Evolutionary conservation across 768 basidiomycete genomes (phyloP), one percentile per base, ranked within the genome.

Genomic region (Lactifluus pinguis): DNA sequence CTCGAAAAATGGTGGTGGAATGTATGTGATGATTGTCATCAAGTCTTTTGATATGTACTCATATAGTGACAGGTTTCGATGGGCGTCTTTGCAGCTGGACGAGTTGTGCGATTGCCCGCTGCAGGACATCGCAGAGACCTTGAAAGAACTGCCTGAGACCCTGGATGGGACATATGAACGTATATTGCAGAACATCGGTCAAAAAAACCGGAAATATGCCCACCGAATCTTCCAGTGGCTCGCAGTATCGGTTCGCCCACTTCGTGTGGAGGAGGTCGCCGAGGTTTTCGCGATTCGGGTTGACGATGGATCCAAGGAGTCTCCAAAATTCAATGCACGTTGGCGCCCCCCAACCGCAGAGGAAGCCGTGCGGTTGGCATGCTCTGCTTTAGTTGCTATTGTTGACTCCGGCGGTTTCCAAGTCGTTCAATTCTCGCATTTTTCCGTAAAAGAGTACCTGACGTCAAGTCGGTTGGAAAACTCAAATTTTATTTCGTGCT

Each of bases 281-380:
- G 44, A 45, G 44, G n/a, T 45, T 45, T 10, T 45, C 9, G 19
- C 44, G 1, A 15, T 42, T 15, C 14, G 17, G 7, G 8, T 10
- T 8, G 10, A 21, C 9, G 13, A 2, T 0, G 44, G 19, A 10
- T 4, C n/a, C 6, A 19, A 6, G 1, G 0, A 0, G n/a, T 10
- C 19, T 7, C 44, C 44, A 2, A 6, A 3, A 9, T 45, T 19
- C 44, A 19, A 45, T 13, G 44, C 44, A 10, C 5, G 6, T 21
- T 45, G 44, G 44, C 19, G 44, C 44, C 19, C n/a, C n/a, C 7
- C n/a, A 19, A 19, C 21, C 19, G 44, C 44, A 2, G 19, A 45
- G 44, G 44, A 45, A 19, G 44, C 19, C 8, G 44, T 45, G n/a
- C 44, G 21, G n/a, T 45, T n/a, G 6, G 44, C 44, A 19, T 45